These are phyloP conservation scores for Achlya hypogyna DNA, from an alignment of 352 stramenopile genomes.

Conservation along the genomic window DNA sequence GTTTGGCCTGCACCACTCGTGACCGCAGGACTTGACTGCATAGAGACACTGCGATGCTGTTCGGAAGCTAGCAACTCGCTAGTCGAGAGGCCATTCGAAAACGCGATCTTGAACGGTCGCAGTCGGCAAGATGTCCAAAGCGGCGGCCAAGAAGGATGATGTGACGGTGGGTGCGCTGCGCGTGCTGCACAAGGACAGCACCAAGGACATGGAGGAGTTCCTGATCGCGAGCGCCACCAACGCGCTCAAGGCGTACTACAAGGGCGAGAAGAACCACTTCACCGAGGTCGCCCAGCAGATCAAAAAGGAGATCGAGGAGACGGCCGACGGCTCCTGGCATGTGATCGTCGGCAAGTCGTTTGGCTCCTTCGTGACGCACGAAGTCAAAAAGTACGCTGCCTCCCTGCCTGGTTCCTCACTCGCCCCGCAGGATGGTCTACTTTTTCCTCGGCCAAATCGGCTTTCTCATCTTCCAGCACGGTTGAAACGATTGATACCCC, in stretches of 20 bases:
- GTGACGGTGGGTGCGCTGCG: constrained; percentile 50
- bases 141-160: constrained; percentile 67
- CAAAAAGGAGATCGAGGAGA: constrained; percentile 68
- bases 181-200: constrained; percentile 60
- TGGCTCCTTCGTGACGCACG: constrained; percentile 75
- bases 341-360: constrained; percentile 82
- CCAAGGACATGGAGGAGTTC: constrained; percentile 60
- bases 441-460: constrained; percentile 75
- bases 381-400: constrained; percentile 58
- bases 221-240: constrained; percentile 66
- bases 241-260: constrained; percentile 72
- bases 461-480: constrained; percentile 68
- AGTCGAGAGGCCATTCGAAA: no score
- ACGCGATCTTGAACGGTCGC: neutral
- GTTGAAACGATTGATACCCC: no score
- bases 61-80: no score
- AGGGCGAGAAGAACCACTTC: constrained; percentile 78
- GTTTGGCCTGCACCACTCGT: no score
- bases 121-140: constrained; percentile 36
- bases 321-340: constrained; percentile 60
- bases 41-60: no score
- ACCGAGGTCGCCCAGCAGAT: constrained; percentile 71
- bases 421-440: constrained; percentile 52
- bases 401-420: neutral
- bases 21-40: no score